Evolutionary conservation across 169 alveolate species (phyloP).

Genomic region (Cryptosporidium ryanae): DNA sequence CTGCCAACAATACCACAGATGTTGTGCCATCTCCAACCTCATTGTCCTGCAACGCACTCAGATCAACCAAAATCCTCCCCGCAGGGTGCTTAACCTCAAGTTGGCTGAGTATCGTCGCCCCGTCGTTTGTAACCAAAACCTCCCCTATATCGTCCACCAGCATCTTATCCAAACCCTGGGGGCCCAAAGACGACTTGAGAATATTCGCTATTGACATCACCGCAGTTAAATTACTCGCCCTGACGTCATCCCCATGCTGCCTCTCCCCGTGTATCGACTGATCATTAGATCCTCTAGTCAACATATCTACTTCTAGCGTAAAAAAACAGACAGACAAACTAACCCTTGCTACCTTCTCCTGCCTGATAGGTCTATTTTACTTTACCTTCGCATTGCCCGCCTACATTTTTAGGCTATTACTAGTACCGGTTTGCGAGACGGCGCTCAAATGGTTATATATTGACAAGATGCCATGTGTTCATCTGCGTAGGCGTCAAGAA

Average conservation of each 20-base stretch:
- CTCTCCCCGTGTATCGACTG: constrained; percentile 70
- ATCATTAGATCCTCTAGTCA: constrained; percentile 48
- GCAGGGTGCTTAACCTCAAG: constrained; percentile 99
- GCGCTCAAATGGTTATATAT: not conserved
- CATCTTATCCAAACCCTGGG: constrained; percentile 99
- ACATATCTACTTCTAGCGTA: constrained; percentile 3
- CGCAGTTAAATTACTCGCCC: constrained; percentile 87
- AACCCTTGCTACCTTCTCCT: not conserved
- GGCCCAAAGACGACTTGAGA: constrained; percentile 97
- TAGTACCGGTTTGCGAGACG: not conserved
- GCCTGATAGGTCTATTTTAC: no score
- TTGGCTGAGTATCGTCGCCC: constrained; percentile 98
- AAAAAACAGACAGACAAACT: not conserved
- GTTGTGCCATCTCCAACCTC: constrained; percentile 99
- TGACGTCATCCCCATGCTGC: constrained; percentile 68
- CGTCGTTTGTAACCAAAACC: constrained; percentile 98
- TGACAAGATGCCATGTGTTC: no score
- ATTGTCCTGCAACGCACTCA: constrained; percentile 95
- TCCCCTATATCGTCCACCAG: constrained; percentile 99
- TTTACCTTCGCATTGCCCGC: not conserved
- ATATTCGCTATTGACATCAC: constrained; percentile 97
- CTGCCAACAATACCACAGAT: constrained; percentile 98
- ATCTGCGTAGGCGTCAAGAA: no score
- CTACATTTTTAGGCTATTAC: not conserved
- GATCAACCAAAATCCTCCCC: constrained; percentile 96